phyloP scores from a whole-genome alignment of 78 protist species.

The slime mould (Dictyostelium discoideum) region DNA sequence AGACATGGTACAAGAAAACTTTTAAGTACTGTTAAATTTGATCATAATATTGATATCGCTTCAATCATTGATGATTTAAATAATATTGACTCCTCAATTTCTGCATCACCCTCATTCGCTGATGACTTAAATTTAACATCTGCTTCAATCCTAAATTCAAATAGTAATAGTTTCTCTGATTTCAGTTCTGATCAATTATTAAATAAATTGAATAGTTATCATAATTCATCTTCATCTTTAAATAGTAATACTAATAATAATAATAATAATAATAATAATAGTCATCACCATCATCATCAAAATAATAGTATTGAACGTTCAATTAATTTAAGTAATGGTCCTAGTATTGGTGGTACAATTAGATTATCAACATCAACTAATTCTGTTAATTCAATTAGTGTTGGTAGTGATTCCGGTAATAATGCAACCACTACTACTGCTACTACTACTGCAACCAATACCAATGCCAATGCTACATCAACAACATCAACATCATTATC shows the following conservation, averaged over 20 bases:
- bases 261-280: not conserved
- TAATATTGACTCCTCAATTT: not conserved
- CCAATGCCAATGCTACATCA: not conserved
- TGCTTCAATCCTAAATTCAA: not conserved
- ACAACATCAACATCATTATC: not conserved
- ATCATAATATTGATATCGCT: conserved; percentile 31
- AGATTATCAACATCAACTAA: not conserved
- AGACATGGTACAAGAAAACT: conserved; percentile 24
- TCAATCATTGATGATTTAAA: conserved; percentile 50
- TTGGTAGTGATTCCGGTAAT: not conserved
- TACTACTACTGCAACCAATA: not conserved
- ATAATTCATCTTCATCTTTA: not conserved
- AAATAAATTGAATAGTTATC: not conserved
- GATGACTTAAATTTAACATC: conserved; percentile 4
- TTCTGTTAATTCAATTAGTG: conserved; percentile 9
- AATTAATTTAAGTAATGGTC: not conserved
- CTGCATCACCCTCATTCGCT: not conserved
- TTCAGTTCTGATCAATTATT: not conserved
- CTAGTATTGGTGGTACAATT: not conserved
- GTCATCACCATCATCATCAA: not conserved
- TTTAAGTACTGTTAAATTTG: conserved; percentile 22
- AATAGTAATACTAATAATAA: not conserved
- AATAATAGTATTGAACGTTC: not conserved
- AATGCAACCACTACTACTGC: not conserved
- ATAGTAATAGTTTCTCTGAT: not conserved